Conservation (phyloP, 2,329 filamentous ascomycete species). For the Colletotrichum musae region DNA sequence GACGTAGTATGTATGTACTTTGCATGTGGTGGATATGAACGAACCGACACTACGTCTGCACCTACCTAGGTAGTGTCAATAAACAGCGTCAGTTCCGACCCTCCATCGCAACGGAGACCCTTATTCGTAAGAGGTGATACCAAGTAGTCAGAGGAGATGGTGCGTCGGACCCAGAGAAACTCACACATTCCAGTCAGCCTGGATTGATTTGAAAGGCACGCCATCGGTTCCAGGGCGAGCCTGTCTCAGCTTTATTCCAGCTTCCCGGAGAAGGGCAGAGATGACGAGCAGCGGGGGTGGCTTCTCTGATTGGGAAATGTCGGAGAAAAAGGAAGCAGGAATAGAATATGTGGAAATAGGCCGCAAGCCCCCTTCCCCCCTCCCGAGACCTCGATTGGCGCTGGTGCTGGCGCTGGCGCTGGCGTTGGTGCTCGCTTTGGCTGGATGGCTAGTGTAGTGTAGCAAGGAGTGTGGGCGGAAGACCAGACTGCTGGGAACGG, state of each 20-base stretch:
- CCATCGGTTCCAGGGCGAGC: conserved; percentile 8
- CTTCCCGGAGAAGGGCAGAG: conserved; percentile 23
- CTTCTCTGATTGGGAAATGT: conserved; percentile 33
- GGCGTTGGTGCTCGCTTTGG: background rate
- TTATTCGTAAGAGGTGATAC: conserved; percentile 1
- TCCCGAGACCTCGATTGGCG: conserved; percentile 4
- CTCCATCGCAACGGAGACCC: conserved; percentile 25
- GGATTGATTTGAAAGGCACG: conserved; percentile 1
- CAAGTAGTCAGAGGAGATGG: background rate
- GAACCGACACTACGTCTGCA: too few species aligned
- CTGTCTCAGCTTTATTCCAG: conserved; percentile 40
- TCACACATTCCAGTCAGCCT: conserved; percentile 22
- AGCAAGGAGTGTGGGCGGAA: conserved; percentile 6
- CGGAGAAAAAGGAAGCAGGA: conserved; percentile 39
- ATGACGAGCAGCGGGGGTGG: conserved; percentile 38
- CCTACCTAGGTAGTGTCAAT: too few species aligned
- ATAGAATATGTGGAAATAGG: conserved; percentile 39
- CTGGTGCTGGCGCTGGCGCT: conserved; percentile 8
- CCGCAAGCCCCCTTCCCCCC: conserved; percentile 19
- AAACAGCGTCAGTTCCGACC: conserved; percentile 9
- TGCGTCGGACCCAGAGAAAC: conserved; percentile 13
- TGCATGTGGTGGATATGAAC: background rate
- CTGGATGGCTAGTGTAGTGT: background rate
- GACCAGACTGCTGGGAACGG: conserved; percentile 26
- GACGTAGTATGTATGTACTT: background rate